These are phyloP conservation scores for Chamaecrista fasciculata DNA, from an alignment of 306 rosid genomes.

Conservation along the genomic window DNA sequence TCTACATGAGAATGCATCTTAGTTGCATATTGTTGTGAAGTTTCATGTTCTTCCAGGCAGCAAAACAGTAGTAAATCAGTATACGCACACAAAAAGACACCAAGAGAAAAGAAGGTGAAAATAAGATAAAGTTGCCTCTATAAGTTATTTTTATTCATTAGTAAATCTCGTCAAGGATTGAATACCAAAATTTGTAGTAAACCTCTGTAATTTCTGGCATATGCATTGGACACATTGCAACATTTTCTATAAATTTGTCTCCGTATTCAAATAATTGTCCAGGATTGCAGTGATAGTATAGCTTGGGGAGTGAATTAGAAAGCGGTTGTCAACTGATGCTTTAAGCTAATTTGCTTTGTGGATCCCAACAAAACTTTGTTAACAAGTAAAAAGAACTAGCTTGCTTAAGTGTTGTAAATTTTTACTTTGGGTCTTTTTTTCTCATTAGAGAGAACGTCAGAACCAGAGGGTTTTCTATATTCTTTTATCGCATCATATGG, in stretches of 20 bases:
- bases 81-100: too few species aligned
- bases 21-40: not conserved
- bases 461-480: too few species aligned
- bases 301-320: not conserved
- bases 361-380: too few species aligned
- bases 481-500: too few species aligned
- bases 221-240: not conserved
- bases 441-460: too few species aligned
- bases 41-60: not conserved
- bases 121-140: not conserved
- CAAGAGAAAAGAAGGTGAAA: not conserved
- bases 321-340: not conserved
- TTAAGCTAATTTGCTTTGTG: not conserved
- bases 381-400: too few species aligned
- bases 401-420: too few species aligned
- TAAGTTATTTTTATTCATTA: not conserved
- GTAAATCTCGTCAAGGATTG: not conserved
- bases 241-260: not conserved
- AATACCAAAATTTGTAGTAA: not conserved
- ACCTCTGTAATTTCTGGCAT: not conserved
- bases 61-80: not conserved
- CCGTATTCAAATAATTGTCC: too few species aligned
- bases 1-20: not conserved
- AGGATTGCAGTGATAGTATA: too few species aligned
- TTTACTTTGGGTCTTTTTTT: not conserved